Base-by-base conservation (phyloP, 1,284 basidiomycete genomes). In the Tylopilus sp. region DNA sequence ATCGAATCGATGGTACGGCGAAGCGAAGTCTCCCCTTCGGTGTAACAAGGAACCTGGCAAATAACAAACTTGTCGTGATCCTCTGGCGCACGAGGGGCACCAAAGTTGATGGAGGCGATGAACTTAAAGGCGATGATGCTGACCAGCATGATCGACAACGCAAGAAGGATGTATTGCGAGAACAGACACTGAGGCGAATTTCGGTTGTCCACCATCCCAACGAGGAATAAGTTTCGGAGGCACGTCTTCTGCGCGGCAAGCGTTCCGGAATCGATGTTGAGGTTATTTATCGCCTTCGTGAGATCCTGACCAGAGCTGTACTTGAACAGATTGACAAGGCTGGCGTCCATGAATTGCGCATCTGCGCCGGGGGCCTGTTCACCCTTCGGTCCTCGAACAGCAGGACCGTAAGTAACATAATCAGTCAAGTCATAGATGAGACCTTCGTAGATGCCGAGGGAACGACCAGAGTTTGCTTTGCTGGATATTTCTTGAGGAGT, bases 1-100 rank as follows among this genome's bases (percentile, higher is more conserved):
- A 99, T 75, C 16, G 94, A 97, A 67, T 99, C 92, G 68, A 99
- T 96, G 5, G 96, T 98, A 61, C 77, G 78, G 53, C 88, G 81
- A 53, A 99, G 77, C 3, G 92, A 97, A 29, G 81, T 72, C 59
- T 96, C 89, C 56, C 92, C 95, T 77, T 97, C 93, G 1, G 94
- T 97, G 66, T 97, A 98, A 81, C 94, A 97, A 6, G 95, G 95
- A 0, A 99, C 93, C 66, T 98, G 97, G 67, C 94, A 97, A 56
- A 99, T 93, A 56, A 99, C 93, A 59, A 98, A 98, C 72, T 97
- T 97, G 77, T 98, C 96, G 64, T 97, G 92, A 60, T 97, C 86
- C 69, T 98, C 96, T 0, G 96, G 95, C 28, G 89, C 87, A 51
- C 92, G 83, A 37, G 86, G 75, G 11, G 85, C 72, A 41, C 82